Percentiles rank a stretch among this genome's conserved stretches.
phyloP scores from a whole-genome alignment of 108 stramenopile species.

The Cyclotella sp. region DNA sequence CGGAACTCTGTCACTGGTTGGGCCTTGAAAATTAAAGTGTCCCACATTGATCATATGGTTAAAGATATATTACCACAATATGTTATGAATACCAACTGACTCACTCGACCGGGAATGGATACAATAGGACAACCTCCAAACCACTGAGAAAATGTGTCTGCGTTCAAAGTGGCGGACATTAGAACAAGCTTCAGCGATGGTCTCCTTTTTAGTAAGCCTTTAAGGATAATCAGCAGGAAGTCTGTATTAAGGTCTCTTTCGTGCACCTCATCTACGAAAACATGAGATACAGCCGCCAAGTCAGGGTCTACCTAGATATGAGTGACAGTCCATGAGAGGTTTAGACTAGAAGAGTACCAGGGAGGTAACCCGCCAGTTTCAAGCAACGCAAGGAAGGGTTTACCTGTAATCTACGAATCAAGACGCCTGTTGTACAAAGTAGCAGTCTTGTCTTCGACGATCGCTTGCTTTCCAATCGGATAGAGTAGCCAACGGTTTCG shows the following conservation, averaged over 20 bases:
- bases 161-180: conserved; percentile 94
- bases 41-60: not conserved
- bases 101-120: conserved; percentile 77
- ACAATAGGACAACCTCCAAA: conserved; percentile 82
- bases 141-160: conserved; percentile 80
- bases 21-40: not conserved
- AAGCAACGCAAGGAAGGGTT: conserved; percentile 56
- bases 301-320: conserved; percentile 51
- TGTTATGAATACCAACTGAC: conserved; percentile 40
- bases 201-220: conserved; percentile 73
- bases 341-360: no score
- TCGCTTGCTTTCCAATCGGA: conserved; percentile 81
- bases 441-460: conserved; percentile 72
- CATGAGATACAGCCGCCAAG: conserved; percentile 72
- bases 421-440: conserved; percentile 88
- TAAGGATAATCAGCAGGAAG: conserved; percentile 89
- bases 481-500: conserved; percentile 89
- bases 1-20: conserved; percentile 58
- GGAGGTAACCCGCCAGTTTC: no score
- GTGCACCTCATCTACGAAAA: conserved; percentile 91
- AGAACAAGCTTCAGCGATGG: conserved; percentile 84
- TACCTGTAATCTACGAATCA: conserved; percentile 85
- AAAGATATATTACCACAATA: not conserved
- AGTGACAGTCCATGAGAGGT: no score
- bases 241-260: conserved; percentile 91